These are phyloP conservation scores for Talaromyces sp. DNA, from an alignment of 2,329 filamentous ascomycete species.

Conservation along the genomic window DNA sequence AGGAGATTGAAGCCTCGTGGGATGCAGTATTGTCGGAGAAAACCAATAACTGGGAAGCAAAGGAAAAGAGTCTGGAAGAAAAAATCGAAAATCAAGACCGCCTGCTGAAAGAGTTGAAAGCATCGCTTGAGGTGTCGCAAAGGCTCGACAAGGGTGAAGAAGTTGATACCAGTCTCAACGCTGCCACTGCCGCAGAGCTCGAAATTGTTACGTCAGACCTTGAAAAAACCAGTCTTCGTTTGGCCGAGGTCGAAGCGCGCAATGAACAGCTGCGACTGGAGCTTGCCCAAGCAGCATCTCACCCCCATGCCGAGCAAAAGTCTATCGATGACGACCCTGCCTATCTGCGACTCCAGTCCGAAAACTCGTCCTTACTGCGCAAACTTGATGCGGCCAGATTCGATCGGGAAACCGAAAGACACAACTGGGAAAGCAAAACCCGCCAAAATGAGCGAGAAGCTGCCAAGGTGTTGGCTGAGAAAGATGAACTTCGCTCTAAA, in stretches of 20 bases:
- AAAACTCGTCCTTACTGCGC: slow-evolving; percentile 86
- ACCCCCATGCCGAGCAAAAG: slow-evolving; percentile 55
- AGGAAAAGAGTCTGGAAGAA: slow-evolving; percentile 84
- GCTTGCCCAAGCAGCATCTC: slow-evolving; percentile 80
- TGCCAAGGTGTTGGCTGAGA: slow-evolving; percentile 68
- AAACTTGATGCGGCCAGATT: slow-evolving; percentile 79
- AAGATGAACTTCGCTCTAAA: slow-evolving; percentile 72
- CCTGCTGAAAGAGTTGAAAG: slow-evolving; percentile 88
- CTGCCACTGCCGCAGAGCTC: slow-evolving; percentile 80
- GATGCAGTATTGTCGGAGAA: slow-evolving; percentile 85
- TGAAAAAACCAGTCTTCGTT: slow-evolving; percentile 76
- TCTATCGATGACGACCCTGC: slow-evolving; percentile 81
- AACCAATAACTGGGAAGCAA: slow-evolving; percentile 91
- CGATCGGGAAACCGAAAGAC: slow-evolving; percentile 75
- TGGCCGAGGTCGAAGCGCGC: slow-evolving; percentile 86
- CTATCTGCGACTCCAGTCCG: slow-evolving; percentile 81
- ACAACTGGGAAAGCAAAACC: slow-evolving; percentile 68
- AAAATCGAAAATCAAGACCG: slow-evolving; percentile 93
- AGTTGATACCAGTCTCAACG: slow-evolving; percentile 55
- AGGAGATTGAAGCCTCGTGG: slow-evolving; percentile 89
- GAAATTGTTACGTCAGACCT: slow-evolving; percentile 90
- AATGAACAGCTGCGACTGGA: slow-evolving; percentile 92
- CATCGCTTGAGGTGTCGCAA: slow-evolving; percentile 94
- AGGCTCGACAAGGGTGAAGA: slow-evolving; percentile 70
- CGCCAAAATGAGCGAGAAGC: slow-evolving; percentile 76